phyloP scores from a whole-genome alignment of 306 rosid species.

The Crataegus laevigata region DNA sequence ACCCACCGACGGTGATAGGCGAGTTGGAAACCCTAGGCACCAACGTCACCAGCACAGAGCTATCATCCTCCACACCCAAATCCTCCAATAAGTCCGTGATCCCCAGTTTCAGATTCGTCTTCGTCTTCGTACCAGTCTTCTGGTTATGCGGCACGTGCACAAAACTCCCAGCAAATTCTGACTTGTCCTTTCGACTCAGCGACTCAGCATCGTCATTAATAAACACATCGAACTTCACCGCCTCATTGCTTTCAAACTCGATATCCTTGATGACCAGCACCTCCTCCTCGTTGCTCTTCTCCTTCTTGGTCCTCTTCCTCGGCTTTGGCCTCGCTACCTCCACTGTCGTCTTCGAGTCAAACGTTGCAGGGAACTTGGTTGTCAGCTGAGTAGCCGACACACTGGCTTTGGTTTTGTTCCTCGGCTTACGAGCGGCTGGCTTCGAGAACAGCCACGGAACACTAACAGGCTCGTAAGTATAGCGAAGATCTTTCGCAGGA shows the following conservation, averaged over 20 bases:
- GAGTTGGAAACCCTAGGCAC: not conserved
- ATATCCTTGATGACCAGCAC: slow-evolving; percentile 35
- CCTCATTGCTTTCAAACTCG: not conserved
- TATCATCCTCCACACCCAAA: not conserved
- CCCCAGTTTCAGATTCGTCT: not conserved
- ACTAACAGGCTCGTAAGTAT: slow-evolving; percentile 51
- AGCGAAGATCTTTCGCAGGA: slow-evolving; percentile 35
- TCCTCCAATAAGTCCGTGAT: slow-evolving; percentile 8
- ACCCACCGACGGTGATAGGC: not conserved
- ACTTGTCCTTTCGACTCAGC: slow-evolving; percentile 1
- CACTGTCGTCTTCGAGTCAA: not conserved
- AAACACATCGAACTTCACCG: slow-evolving; percentile 16
- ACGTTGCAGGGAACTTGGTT: not conserved
- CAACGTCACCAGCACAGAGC: not conserved
- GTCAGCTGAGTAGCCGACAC: not conserved
- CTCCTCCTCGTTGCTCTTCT: slow-evolving; percentile 49
- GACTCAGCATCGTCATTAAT: slow-evolving; percentile 11
- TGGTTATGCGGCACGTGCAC: slow-evolving; percentile 9
- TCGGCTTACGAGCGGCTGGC: slow-evolving; percentile 36
- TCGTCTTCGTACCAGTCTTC: not conserved
- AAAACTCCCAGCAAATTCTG: slow-evolving; percentile 20
- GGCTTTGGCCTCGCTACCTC: slow-evolving; percentile 28
- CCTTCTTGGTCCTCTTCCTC: slow-evolving; percentile 32
- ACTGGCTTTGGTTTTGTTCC: not conserved
- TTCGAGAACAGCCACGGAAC: slow-evolving; percentile 52